phyloP scores from a whole-genome alignment of 768 basidiomycete species.

The Termitomyces sp. region DNA sequence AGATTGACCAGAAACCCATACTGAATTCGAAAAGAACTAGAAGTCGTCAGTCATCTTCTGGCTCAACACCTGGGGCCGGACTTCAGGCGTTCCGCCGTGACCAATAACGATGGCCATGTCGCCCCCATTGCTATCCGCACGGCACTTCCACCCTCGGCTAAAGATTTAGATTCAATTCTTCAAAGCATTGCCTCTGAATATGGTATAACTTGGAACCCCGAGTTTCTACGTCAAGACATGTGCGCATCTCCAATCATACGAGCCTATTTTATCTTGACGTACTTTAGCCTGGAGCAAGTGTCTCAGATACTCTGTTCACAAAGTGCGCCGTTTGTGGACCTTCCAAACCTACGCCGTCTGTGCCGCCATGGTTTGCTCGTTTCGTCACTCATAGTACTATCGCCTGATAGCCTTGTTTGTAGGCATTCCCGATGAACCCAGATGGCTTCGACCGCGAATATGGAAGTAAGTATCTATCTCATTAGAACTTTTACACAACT shows the following conservation, averaged over 20 bases:
- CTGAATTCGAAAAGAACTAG: constrained; percentile 44
- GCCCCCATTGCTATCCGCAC: constrained; percentile 51
- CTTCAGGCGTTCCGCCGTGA: constrained; percentile 47
- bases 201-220: constrained; percentile 57
- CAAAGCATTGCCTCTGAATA: constrained; percentile 47
- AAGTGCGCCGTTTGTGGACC: constrained; percentile 46
- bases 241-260: constrained; percentile 24
- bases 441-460: constrained; percentile 70
- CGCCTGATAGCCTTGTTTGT: constrained; percentile 8
- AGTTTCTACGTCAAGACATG: constrained; percentile 59
- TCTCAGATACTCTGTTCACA: constrained; percentile 58
- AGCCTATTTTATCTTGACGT: constrained; percentile 3
- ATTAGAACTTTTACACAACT: constrained; percentile 3
- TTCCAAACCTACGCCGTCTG: constrained; percentile 48
- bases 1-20: not conserved
- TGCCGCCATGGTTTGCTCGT: constrained; percentile 52
- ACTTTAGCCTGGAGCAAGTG: constrained; percentile 43
- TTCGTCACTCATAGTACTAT: not conserved
- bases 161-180: constrained; percentile 52
- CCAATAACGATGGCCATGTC: constrained; percentile 49
- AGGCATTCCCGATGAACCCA: constrained; percentile 74
- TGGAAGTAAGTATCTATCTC: constrained; percentile 56
- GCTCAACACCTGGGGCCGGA: constrained; percentile 51
- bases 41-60: constrained; percentile 48
- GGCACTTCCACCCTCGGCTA: constrained; percentile 49